Base-by-base conservation (phyloP, 106 monocot genomes). In the Dioscorea alata region DNA sequence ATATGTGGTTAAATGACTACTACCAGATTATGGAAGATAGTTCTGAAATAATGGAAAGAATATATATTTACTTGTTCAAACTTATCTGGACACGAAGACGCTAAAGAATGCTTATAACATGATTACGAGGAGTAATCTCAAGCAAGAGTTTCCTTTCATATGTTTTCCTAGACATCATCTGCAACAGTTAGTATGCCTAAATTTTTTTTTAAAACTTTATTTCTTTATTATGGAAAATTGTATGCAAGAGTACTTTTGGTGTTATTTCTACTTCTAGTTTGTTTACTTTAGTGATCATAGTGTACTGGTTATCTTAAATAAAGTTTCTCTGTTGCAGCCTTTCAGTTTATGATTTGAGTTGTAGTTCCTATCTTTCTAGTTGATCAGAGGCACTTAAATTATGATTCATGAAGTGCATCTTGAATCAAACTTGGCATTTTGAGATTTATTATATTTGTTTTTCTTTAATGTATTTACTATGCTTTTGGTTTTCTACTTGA, bases 51-150 rank as follows among this genome's bases (percentile, higher is more conserved):
- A 28, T 28, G 28, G 28, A 28, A 28, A 3, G 28, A 28, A 28
- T 28, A 28, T 82, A 42, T 82, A 82, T 73, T 72, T 85, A 35
- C 77, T 99, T 50, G 78, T 99, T 61, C 78, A 85, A 65, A 99
- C 83, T 65, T 99, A 90, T 82, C 34, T 83, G n/a, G 87, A 92
- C 65, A 78, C 85, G 84, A 90, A 92, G 66, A 83, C 83, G 97
- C 70, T 90, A 54, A 99, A 99, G 77, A 70, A 73, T 61, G 97
- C 97, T 14, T 90, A 90, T 76, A 72, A 79, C n/a, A 61, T 92
- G 58, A 79, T 99, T 57, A 92, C 83, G 59, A 70, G 71, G 25
- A 75, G 92, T 57, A 59, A 92, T 77, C 87, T 99, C 49, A 79
- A 75, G 68, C 59, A 87, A 61, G 85, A 99, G 61, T 93, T 90